A percentile compares a stretch with the other conserved stretches of the same genome.
Evolutionary conservation across 495 filamentous ascomycete species (phyloP).

Genomic region (Aspergillus saccharolyticus): DNA sequence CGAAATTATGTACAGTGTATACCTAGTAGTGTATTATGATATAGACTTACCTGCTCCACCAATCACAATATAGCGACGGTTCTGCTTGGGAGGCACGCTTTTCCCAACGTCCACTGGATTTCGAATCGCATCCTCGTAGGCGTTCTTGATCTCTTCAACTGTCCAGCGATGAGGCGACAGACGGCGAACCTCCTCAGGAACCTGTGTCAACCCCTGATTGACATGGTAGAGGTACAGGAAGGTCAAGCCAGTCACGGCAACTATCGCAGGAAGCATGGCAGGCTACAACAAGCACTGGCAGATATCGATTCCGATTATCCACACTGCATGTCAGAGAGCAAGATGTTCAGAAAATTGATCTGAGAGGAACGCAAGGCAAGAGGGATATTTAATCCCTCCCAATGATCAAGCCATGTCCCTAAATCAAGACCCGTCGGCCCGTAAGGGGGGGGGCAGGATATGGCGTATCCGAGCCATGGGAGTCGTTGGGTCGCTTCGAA

Average conservation of each 20-base stretch:
- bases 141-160: constrained; percentile 38
- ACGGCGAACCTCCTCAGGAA: constrained; percentile 41
- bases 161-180: constrained; percentile 51
- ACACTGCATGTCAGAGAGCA: no score
- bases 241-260: constrained; percentile 23
- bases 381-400: background rate
- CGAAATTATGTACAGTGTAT: no score
- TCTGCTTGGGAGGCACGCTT: constrained; percentile 47
- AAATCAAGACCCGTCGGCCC: background rate
- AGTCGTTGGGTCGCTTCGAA: background rate
- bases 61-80: constrained; percentile 53
- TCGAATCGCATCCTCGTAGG: constrained; percentile 42
- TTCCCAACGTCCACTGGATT: constrained; percentile 44
- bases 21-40: no score
- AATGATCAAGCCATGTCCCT: background rate
- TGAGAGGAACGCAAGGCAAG: background rate
- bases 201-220: constrained; percentile 43
- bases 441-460: background rate
- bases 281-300: background rate
- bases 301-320: no score
- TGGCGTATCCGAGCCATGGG: constrained; percentile 3
- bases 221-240: constrained; percentile 46
- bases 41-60: constrained; percentile 51
- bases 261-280: constrained; percentile 11
- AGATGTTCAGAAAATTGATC: background rate